Conservation (phyloP, 2,329 filamentous ascomycete genomes). For the Epichloe brachyelytri region DNA sequence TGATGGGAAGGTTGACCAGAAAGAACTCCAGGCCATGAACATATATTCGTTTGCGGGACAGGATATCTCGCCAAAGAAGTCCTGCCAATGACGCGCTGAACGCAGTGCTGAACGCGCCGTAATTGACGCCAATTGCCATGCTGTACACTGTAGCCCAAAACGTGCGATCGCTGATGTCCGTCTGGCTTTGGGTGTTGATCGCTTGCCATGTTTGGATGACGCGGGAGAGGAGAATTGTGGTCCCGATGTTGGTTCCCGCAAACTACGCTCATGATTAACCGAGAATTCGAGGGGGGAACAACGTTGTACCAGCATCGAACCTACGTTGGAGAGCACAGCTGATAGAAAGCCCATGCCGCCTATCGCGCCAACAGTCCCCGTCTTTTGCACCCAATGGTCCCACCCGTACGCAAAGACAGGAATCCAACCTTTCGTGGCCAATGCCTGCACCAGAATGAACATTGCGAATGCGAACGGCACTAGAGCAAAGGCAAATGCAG, state of each 20-base stretch:
- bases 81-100: constrained; percentile 62
- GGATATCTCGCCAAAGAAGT: constrained; percentile 59
- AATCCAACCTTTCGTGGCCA: constrained; percentile 65
- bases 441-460: constrained; percentile 61
- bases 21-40: constrained; percentile 54
- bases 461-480: constrained; percentile 61
- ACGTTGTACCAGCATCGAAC: constrained; percentile 17
- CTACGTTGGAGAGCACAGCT: constrained; percentile 58
- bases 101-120: constrained; percentile 58
- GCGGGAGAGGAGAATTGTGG: constrained; percentile 58
- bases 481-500: constrained; percentile 52
- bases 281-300: no score
- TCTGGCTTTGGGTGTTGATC: constrained; percentile 37
- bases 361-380: constrained; percentile 54
- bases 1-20: constrained; percentile 56
- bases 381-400: constrained; percentile 59
- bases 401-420: constrained; percentile 60
- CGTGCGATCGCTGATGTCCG: constrained; percentile 46
- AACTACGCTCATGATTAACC: constrained; percentile 34
- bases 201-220: constrained; percentile 55
- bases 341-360: constrained; percentile 64
- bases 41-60: constrained; percentile 53
- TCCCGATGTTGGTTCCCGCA: constrained; percentile 65
- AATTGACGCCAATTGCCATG: constrained; percentile 65
- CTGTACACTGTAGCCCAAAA: constrained; percentile 65